A percentile compares a stretch with the other conserved stretches of the same genome.
These are phyloP conservation scores for Dryas alaskensis DNA, from an alignment of 306 rosid species.

Conservation along the genomic window DNA sequence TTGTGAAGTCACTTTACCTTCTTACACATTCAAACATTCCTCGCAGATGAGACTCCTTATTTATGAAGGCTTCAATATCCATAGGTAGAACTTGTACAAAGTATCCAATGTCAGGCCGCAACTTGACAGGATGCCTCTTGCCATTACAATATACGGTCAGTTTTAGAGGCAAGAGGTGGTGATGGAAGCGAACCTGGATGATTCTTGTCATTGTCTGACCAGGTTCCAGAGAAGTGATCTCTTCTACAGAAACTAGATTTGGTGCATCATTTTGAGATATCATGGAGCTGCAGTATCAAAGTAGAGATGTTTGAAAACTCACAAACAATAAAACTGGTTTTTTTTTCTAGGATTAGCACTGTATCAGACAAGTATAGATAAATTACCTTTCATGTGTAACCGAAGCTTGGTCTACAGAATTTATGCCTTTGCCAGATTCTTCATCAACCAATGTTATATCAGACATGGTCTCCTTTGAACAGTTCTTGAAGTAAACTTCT, in stretches of 20 bases:
- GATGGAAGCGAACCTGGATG: slow-evolving; percentile 78
- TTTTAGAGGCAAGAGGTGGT: slow-evolving; percentile 90
- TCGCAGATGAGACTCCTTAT: slow-evolving; percentile 72
- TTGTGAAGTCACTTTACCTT: slow-evolving; percentile 49
- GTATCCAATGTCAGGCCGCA: slow-evolving; percentile 93
- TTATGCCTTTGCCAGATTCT: slow-evolving; percentile 50
- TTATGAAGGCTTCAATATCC: slow-evolving; percentile 56
- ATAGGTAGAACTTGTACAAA: slow-evolving; percentile 70
- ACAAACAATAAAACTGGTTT: slow-evolving; percentile 15
- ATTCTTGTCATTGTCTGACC: slow-evolving; percentile 55
- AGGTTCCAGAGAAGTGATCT: slow-evolving; percentile 70
- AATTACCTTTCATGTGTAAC: slow-evolving; percentile 56
- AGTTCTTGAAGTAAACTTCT: slow-evolving; percentile 68
- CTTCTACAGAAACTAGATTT: slow-evolving; percentile 58
- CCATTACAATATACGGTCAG: slow-evolving; percentile 71
- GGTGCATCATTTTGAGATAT: slow-evolving; percentile 44
- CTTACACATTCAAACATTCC: slow-evolving; percentile 92
- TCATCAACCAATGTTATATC: slow-evolving; percentile 63
- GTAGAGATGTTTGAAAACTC: background rate
- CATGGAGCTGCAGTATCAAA: slow-evolving; percentile 51
- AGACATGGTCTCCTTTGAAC: slow-evolving; percentile 64
- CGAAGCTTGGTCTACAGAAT: slow-evolving; percentile 44
- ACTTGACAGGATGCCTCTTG: slow-evolving; percentile 60
- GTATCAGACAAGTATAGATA: slow-evolving; percentile 19
- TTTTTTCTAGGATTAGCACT: background rate